Evolutionary conservation across 129 eudicot species (phyloP).

Genomic region (Flaveria brownii): DNA sequence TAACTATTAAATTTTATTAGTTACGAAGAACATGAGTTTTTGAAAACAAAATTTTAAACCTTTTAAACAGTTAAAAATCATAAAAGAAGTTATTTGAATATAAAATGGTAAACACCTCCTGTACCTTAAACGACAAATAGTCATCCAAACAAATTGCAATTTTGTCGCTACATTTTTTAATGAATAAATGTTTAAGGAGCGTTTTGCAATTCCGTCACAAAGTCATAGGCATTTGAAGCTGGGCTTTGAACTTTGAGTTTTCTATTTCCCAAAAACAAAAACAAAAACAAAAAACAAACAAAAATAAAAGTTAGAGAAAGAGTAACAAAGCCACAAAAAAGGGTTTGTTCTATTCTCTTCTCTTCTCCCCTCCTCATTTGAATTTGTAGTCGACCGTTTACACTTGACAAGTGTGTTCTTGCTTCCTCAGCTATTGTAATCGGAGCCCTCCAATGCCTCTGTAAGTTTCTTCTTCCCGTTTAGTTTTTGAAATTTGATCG

Average conservation of each 20-base stretch:
- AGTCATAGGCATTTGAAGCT: not conserved
- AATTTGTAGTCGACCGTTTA: constrained; percentile 1
- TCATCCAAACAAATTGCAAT: not conserved
- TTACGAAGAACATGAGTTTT: not conserved
- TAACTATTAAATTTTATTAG: no score
- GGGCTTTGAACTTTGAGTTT: not conserved
- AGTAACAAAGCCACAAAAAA: not conserved
- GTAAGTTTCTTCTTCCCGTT: not conserved
- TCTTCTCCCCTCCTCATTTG: not conserved
- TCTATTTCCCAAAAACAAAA: not conserved
- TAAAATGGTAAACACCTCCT: no score
- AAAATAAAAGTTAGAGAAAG: not conserved
- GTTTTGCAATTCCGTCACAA: not conserved
- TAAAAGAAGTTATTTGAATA: no score
- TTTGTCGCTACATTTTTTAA: no score
- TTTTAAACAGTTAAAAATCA: no score
- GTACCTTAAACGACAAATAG: not conserved
- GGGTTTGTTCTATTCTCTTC: no score
- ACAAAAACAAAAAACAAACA: not conserved
- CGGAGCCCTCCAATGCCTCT: not conserved
- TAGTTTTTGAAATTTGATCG: not conserved
- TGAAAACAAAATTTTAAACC: no score
- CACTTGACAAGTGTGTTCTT: not conserved
- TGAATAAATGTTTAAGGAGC: not conserved
- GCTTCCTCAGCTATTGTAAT: not conserved